Conservation (phyloP, 768 basidiomycete genomes). For the Sporobolomyces pararoseus region DNA sequence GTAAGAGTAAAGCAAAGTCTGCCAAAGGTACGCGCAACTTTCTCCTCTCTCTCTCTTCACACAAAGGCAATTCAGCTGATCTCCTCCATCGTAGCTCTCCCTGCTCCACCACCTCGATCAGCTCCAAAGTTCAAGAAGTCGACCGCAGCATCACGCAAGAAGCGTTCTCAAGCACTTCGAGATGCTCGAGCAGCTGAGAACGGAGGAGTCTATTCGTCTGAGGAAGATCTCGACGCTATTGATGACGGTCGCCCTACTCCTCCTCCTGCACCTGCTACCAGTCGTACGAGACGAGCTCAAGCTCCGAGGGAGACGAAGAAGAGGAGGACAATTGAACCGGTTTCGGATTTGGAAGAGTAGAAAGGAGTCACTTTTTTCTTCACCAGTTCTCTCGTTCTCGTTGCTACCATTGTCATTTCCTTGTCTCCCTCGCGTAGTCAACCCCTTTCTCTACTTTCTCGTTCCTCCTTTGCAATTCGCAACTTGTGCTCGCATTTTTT, state of each 20-base stretch:
- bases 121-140: not conserved
- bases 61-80: not conserved
- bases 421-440: not conserved
- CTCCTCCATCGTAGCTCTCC: not conserved
- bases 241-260: not conserved
- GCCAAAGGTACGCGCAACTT: not conserved
- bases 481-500: not conserved
- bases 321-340: not conserved
- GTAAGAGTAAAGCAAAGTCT: conserved; percentile 4
- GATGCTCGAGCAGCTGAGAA: conserved; percentile 24
- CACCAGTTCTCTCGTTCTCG: no score
- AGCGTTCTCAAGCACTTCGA: not conserved
- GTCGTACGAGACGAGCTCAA: not conserved
- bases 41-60: not conserved
- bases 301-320: conserved; percentile 17
- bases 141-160: conserved; percentile 19
- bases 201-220: conserved; percentile 26
- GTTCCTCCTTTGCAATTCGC: not conserved
- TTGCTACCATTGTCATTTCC: no score
- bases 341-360: not conserved
- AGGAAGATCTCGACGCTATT: conserved; percentile 20
- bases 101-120: not conserved
- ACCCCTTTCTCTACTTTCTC: not conserved
- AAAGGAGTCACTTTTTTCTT: not conserved
- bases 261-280: not conserved